Conservation (phyloP, 2,329 filamentous ascomycete species). For the Monilinia fructigena region DNA sequence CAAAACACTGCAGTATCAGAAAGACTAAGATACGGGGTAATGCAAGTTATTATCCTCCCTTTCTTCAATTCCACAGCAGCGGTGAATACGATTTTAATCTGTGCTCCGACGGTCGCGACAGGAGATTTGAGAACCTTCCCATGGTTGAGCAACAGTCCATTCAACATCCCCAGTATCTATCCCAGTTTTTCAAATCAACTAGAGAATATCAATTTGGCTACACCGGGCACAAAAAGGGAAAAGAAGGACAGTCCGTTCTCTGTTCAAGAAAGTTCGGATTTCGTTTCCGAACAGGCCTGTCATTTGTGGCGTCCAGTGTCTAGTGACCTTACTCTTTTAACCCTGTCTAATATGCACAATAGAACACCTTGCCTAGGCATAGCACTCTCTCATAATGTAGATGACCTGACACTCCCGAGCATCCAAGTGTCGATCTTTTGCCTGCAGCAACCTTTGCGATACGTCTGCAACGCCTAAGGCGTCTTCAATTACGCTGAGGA, state of each 20-base stretch:
- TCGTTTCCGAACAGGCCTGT: constrained; percentile 20
- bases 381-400: constrained; percentile 17
- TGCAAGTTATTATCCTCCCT: constrained; percentile 9
- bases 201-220: constrained; percentile 15
- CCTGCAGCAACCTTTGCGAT: constrained; percentile 28
- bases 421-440: constrained; percentile 34
- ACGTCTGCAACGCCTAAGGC: constrained; percentile 25
- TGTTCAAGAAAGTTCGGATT: constrained; percentile 18
- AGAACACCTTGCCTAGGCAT: constrained; percentile 12
- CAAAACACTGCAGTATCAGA: constrained; percentile 10
- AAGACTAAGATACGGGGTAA: constrained; percentile 12
- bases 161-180: neutral
- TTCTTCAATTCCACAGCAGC: constrained; percentile 21
- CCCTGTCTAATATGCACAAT: constrained; percentile 21
- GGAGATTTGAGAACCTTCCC: constrained; percentile 2
- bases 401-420: constrained; percentile 34
- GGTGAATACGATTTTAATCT: constrained; percentile 24
- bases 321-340: constrained; percentile 11
- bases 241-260: constrained; percentile 15
- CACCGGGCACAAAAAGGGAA: constrained; percentile 20
- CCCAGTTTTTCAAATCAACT: neutral
- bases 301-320: constrained; percentile 19
- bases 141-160: constrained; percentile 19
- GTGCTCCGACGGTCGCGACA: constrained; percentile 19
- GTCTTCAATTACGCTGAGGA: constrained; percentile 2